Evolutionary conservation across 2,329 filamentous ascomycete genomes (phyloP).

Genomic region (Cercospora janseana): DNA sequence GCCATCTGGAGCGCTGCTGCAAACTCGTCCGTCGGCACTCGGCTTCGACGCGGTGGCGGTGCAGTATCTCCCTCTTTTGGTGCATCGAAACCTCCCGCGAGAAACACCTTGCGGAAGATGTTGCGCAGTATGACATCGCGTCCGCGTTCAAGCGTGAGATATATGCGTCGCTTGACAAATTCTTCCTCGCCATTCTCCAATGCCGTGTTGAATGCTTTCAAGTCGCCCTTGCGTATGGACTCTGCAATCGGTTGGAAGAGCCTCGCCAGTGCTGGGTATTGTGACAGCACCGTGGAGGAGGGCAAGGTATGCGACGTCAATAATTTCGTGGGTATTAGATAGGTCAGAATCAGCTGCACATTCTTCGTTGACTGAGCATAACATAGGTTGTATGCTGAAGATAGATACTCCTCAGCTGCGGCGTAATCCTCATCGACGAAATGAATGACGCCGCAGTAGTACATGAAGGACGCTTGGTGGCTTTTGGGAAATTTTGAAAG

Average conservation of each 20-base stretch:
- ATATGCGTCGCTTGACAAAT: conserved; percentile 89
- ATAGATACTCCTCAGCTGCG: conserved; percentile 76
- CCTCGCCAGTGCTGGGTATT: conserved; percentile 71
- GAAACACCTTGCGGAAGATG: conserved; percentile 84
- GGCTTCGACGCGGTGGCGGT: conserved; percentile 64
- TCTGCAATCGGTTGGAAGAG: conserved; percentile 75
- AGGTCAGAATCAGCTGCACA: conserved; percentile 88
- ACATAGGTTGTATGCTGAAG: conserved; percentile 78
- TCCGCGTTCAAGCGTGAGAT: conserved; percentile 87
- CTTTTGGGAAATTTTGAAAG: conserved; percentile 79
- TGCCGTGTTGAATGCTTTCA: conserved; percentile 79
- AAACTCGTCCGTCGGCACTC: conserved; percentile 81
- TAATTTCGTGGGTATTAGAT: conserved; percentile 89
- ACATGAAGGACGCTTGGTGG: conserved; percentile 93
- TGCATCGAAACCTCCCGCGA: conserved; percentile 78
- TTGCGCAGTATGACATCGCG: conserved; percentile 91
- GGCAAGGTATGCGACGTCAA: conserved; percentile 85
- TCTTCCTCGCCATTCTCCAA: conserved; percentile 81
- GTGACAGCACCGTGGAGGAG: conserved; percentile 65
- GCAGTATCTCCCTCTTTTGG: conserved; percentile 61
- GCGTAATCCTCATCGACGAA: conserved; percentile 94
- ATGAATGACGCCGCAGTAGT: conserved; percentile 88
- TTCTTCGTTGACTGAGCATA: conserved; percentile 69
- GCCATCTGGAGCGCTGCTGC: conserved; percentile 77
- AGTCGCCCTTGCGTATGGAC: conserved; percentile 79